A percentile compares a stretch with the other conserved stretches of the same genome.
These are phyloP conservation scores for Haberlea rhodopensis DNA, from an alignment of 257 asterid genomes.

Conservation along the genomic window DNA sequence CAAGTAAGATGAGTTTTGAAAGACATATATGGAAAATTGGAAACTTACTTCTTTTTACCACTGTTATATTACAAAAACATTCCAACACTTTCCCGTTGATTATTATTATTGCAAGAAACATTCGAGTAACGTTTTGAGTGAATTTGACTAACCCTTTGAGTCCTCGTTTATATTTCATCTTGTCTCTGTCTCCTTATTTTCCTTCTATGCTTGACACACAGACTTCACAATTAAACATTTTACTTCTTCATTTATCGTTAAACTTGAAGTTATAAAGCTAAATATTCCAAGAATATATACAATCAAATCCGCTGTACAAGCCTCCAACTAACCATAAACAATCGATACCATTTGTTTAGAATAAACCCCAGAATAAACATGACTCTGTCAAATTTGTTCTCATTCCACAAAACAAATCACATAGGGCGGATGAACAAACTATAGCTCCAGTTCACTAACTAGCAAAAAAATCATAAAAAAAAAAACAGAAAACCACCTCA, in stretches of 20 bases:
- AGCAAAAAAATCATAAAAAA: constrained; percentile 9
- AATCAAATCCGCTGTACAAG: background rate
- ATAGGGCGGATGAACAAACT: constrained; percentile 3
- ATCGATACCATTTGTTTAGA: background rate
- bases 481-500: background rate
- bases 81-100: background rate
- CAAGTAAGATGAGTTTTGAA: background rate
- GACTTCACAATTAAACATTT: background rate
- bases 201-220: background rate
- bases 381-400: background rate
- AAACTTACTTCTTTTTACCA: too few species aligned
- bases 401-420: constrained; percentile 9
- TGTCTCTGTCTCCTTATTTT: background rate
- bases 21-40: background rate
- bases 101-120: too few species aligned
- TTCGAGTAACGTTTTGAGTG: background rate
- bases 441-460: background rate
- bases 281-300: too few species aligned
- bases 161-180: background rate
- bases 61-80: background rate
- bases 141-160: background rate
- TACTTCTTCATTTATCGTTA: too few species aligned
- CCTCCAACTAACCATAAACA: background rate
- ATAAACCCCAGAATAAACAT: background rate
- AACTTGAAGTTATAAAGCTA: too few species aligned